phyloP scores from a whole-genome alignment of 495 filamentous ascomycete species.

The Annulohypoxylon moriforme region DNA sequence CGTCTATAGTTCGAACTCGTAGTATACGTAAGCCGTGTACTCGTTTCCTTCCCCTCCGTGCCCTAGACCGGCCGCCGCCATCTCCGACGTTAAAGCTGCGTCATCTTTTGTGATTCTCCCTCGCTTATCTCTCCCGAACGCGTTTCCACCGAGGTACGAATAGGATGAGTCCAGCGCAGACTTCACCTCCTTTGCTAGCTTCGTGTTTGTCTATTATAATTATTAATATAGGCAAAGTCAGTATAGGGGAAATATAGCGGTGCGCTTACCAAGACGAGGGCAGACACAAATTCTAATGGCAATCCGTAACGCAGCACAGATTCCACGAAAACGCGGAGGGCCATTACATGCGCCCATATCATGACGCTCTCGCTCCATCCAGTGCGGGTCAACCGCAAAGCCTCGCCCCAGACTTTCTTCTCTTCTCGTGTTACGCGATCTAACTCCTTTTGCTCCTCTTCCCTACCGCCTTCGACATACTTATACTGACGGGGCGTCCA shows the following conservation, averaged over 20 bases:
- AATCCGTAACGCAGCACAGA: conserved; percentile 94
- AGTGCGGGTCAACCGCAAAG: conserved; percentile 83
- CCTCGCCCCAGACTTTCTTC: conserved; percentile 88
- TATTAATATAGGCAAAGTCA: conserved; percentile 33
- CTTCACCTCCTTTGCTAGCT: conserved; percentile 84
- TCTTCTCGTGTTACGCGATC: conserved; percentile 82
- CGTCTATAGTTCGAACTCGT: conserved; percentile 77
- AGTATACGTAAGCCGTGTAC: conserved; percentile 97
- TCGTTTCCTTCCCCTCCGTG: conserved; percentile 75
- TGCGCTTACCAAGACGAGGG: conserved; percentile 78
- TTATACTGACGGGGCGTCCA: conserved; percentile 96
- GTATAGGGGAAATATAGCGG: not conserved
- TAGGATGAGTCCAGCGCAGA: conserved; percentile 83
- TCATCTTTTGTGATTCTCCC: conserved; percentile 91
- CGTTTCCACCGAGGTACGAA: conserved; percentile 93
- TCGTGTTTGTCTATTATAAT: conserved; percentile 77
- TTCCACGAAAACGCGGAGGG: conserved; percentile 94
- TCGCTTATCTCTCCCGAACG: conserved; percentile 93
- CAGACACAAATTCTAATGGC: conserved; percentile 87
- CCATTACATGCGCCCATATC: conserved; percentile 92
- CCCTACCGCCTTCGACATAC: conserved; percentile 87
- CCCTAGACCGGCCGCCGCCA: conserved; percentile 73
- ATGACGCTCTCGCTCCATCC: conserved; percentile 95
- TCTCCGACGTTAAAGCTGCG: conserved; percentile 75
- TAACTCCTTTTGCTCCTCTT: conserved; percentile 87